These are phyloP conservation scores for Cordyceps fumosorosea DNA, from an alignment of 2,329 filamentous ascomycete species.

Conservation along the genomic window DNA sequence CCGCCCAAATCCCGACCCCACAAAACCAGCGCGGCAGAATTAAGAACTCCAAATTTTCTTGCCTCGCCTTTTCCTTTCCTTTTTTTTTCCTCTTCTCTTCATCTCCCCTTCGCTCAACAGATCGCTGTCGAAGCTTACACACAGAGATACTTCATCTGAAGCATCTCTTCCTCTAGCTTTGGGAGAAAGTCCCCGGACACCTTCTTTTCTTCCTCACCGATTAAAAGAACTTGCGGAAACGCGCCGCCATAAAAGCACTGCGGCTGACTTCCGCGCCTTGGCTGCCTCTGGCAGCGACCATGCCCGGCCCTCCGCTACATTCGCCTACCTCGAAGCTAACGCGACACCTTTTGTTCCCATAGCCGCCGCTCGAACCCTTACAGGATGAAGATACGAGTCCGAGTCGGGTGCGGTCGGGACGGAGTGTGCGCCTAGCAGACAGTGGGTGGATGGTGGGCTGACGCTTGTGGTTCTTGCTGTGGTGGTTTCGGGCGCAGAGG, in stretches of 20 bases:
- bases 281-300: slow-evolving; percentile 35
- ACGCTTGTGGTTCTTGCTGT: slow-evolving; percentile 41
- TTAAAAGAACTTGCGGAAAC: slow-evolving; percentile 70
- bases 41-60: slow-evolving; percentile 13
- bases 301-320: slow-evolving; percentile 41
- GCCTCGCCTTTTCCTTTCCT: slow-evolving; percentile 13
- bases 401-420: slow-evolving; percentile 23
- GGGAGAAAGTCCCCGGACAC: slow-evolving; percentile 99
- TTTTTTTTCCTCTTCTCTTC: slow-evolving; percentile 27
- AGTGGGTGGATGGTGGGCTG: slow-evolving; percentile 34
- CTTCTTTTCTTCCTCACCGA: slow-evolving; percentile 34
- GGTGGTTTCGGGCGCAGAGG: slow-evolving; percentile 43
- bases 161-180: slow-evolving; percentile 57
- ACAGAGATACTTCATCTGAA: slow-evolving; percentile 53
- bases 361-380: slow-evolving; percentile 37
- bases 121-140: slow-evolving; percentile 99
- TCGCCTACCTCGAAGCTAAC: slow-evolving; percentile 18
- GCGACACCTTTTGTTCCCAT: slow-evolving; percentile 19
- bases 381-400: slow-evolving; percentile 92
- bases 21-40: slow-evolving; percentile 1
- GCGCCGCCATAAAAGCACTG: slow-evolving; percentile 99
- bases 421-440: slow-evolving; percentile 22
- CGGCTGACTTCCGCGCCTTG: slow-evolving; percentile 71
- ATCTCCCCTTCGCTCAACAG: slow-evolving; percentile 92
- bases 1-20: slow-evolving; percentile 15